A percentile compares a stretch with the other conserved stretches of the same genome.
These are phyloP conservation scores for Huntiella bhutanensis DNA, from an alignment of 2,329 filamentous ascomycete genomes.

Conservation along the genomic window DNA sequence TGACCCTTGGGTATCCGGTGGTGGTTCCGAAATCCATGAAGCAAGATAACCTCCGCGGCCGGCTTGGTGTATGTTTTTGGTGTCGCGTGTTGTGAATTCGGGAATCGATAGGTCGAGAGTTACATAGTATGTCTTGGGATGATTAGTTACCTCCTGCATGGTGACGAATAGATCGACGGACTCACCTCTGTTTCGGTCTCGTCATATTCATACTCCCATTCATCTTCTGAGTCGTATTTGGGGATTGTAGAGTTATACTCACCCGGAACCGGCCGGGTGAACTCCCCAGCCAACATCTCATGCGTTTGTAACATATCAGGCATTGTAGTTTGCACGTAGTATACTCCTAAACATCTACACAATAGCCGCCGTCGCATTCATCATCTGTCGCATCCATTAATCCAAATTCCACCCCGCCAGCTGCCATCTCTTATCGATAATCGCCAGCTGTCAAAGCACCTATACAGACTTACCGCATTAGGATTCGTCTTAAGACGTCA, in stretches of 20 bases:
- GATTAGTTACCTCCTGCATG: neutral
- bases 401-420: too few relatives aligned
- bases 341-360: too few relatives aligned
- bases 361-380: too few relatives aligned
- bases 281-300: conserved; percentile 8
- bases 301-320: conserved; percentile 4
- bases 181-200: conserved; percentile 40
- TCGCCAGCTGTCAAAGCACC: neutral
- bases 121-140: conserved; percentile 40
- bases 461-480: too few relatives aligned
- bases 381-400: too few relatives aligned
- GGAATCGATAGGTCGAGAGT: conserved; percentile 44
- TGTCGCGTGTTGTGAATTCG: conserved; percentile 24
- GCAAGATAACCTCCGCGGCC: conserved; percentile 14
- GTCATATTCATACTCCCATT: conserved; percentile 52
- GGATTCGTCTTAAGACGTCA: neutral
- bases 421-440: neutral
- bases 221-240: conserved; percentile 28
- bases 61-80: conserved; percentile 10
- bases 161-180: neutral
- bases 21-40: conserved; percentile 15
- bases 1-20: neutral
- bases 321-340: neutral
- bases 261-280: conserved; percentile 4
- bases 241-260: conserved; percentile 6